phyloP scores from a whole-genome alignment of 192 early-diverging fungal species.

The Oehlia diaphana region DNA sequence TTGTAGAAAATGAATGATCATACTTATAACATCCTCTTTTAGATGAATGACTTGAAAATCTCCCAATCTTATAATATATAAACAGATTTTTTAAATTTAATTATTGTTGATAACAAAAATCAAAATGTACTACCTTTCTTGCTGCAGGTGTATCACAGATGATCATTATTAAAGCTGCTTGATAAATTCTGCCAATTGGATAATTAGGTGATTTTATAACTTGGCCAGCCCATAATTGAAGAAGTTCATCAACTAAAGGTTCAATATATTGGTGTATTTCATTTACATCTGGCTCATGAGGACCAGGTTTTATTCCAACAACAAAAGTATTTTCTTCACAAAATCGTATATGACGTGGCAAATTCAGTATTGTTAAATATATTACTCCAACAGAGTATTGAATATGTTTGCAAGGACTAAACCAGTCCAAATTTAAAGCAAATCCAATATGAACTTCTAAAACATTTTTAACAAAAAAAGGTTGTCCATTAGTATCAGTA shows the following conservation, averaged over 20 bases:
- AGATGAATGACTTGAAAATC: not conserved
- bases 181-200: not conserved
- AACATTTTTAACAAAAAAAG: not conserved
- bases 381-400: not conserved
- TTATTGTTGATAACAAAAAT: not conserved
- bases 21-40: not conserved
- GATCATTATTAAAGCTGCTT: slow-evolving; percentile 3
- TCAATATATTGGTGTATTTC: slow-evolving; percentile 9
- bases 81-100: too few relatives aligned
- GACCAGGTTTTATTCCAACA: not conserved
- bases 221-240: slow-evolving; percentile 17
- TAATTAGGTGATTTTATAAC: not conserved
- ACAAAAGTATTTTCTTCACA: not conserved
- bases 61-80: not conserved
- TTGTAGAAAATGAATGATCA: not conserved
- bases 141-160: not conserved
- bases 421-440: slow-evolving; percentile 14
- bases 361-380: slow-evolving; percentile 7
- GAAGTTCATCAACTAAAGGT: slow-evolving; percentile 7
- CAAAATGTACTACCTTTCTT: not conserved
- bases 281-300: not conserved
- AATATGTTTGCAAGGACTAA: not conserved
- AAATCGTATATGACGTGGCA: not conserved
- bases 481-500: not conserved
- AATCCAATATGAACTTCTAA: slow-evolving; percentile 8